Conservation (phyloP, 345 rosid species). For the Rhodamnia argentea region DNA sequence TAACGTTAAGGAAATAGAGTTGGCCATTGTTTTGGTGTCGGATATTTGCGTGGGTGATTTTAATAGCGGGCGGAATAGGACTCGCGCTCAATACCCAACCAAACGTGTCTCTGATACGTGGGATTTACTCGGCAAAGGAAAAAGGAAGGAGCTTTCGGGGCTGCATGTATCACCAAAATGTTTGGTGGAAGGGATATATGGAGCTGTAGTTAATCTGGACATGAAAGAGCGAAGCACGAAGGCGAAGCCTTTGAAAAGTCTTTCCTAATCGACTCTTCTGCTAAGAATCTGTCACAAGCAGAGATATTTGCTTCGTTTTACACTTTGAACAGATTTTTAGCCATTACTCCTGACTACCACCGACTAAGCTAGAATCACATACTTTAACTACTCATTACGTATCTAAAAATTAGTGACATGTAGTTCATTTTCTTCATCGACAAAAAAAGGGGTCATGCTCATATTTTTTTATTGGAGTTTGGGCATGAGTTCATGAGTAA, state of each 20-base stretch:
- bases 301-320: background rate
- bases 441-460: no score
- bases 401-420: no score
- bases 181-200: background rate
- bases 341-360: background rate
- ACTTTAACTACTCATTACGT: background rate
- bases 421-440: no score
- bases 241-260: background rate
- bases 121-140: background rate
- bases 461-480: no score
- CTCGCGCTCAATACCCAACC: background rate
- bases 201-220: background rate
- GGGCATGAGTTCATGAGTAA: no score
- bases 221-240: background rate
- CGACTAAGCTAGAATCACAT: background rate
- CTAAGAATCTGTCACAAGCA: background rate
- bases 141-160: background rate
- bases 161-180: background rate
- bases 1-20: background rate
- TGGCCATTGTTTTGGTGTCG: background rate
- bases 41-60: background rate
- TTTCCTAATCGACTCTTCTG: background rate
- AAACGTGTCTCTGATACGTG: background rate
- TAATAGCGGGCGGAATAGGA: background rate
- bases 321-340: background rate